Percentiles rank a stretch among this genome's conserved stretches.
Conservation (phyloP, 768 basidiomycete genomes). For the Suillus subaureus region DNA sequence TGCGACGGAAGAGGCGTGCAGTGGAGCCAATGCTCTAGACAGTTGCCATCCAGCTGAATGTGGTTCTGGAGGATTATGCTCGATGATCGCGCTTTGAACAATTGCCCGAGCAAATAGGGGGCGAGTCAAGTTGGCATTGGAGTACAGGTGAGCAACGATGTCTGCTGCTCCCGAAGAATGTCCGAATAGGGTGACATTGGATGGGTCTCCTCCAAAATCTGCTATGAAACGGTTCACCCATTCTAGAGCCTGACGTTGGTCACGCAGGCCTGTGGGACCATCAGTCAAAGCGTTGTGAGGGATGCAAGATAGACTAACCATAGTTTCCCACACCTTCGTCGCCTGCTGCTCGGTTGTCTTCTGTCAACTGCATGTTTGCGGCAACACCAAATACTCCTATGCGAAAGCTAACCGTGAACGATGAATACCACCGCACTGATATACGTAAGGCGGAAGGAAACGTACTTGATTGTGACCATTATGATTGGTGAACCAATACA, state of each 20-base stretch:
- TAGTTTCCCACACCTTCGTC: conserved; percentile 81
- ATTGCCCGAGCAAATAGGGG: conserved; percentile 77
- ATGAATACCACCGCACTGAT: conserved; percentile 2
- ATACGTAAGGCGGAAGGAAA: conserved; percentile 19
- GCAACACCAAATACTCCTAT: conserved; percentile 78
- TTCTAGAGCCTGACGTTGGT: conserved; percentile 64
- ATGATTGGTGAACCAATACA: conserved; percentile 64
- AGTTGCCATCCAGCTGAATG: conserved; percentile 66
- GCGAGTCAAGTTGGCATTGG: conserved; percentile 54
- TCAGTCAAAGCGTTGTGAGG: conserved; percentile 11
- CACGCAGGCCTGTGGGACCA: conserved; percentile 52
- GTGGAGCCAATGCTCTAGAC: conserved; percentile 59
- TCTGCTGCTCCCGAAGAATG: conserved; percentile 50
- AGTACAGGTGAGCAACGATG: conserved; percentile 64
- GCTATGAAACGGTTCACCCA: conserved; percentile 63
- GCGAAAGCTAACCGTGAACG: conserved; percentile 60
- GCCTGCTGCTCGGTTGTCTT: conserved; percentile 65
- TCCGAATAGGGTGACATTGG: conserved; percentile 45
- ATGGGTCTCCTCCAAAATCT: conserved; percentile 69
- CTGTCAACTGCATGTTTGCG: conserved; percentile 62
- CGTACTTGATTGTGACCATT: conserved; percentile 77
- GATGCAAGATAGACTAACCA: conserved; percentile 42
- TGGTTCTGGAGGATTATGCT: conserved; percentile 62
- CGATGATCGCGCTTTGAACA: conserved; percentile 70
- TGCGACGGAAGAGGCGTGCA: conserved; percentile 56